These are phyloP conservation scores for Fusarium agapanthi DNA, from an alignment of 2,329 filamentous ascomycete genomes.

Conservation along the genomic window DNA sequence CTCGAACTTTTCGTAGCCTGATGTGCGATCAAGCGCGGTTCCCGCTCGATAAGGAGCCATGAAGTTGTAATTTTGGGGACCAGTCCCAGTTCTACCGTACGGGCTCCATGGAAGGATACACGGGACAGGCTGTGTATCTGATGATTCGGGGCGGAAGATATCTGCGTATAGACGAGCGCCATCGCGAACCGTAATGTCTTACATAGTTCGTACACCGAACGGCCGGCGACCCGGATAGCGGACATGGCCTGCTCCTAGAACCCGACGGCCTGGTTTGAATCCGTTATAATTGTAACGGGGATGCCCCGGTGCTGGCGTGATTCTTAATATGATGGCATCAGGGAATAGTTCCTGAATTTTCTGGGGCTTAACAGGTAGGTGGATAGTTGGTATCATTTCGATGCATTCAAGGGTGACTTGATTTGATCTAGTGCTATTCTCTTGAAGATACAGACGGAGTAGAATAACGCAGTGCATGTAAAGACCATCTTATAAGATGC, in stretches of 20 bases:
- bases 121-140: not conserved
- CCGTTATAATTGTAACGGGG: not conserved
- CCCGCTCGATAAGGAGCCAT: constrained; percentile 7
- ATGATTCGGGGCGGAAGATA: not conserved
- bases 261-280: not conserved
- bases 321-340: not conserved
- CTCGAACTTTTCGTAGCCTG: constrained; percentile 21
- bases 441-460: not conserved
- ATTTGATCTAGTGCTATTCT: not conserved
- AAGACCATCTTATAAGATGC: fast-evolving
- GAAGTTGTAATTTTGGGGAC: not conserved
- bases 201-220: not conserved
- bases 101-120: constrained; percentile 13
- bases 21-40: not conserved
- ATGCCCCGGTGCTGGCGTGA: not conserved
- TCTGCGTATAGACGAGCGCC: constrained; percentile 4
- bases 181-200: constrained; percentile 4
- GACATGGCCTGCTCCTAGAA: not conserved
- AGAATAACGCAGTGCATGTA: fast-evolving
- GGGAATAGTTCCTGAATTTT: not conserved
- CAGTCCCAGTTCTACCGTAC: constrained; percentile 15
- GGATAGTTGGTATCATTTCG: not conserved
- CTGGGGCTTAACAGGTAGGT: fast-evolving
- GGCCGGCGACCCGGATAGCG: not conserved
- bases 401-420: fast-evolving